phyloP scores from a whole-genome alignment of 139 green algal species.

The Tetradesmus lagerheimii region DNA sequence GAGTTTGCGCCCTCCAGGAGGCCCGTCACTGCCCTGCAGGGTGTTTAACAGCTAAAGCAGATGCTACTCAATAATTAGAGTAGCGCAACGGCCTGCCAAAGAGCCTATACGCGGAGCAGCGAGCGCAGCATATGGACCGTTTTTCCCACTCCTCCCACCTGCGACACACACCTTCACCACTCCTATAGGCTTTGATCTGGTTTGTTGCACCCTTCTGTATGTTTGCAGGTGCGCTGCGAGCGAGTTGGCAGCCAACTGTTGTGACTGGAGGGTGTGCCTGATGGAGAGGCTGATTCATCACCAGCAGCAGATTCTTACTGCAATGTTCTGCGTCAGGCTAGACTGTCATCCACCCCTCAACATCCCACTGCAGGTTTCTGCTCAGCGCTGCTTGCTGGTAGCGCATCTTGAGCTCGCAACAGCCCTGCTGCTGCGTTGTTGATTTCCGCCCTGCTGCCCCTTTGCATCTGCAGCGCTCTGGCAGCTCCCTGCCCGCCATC shows the following conservation, averaged over 20 bases:
- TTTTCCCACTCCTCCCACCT: not conserved
- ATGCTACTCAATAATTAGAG: not conserved
- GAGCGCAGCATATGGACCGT: slow-evolving; percentile 2
- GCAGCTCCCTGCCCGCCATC: slow-evolving; percentile 79
- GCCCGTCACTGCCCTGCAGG: not conserved
- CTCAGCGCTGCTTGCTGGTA: too few relatives aligned
- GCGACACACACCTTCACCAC: not conserved
- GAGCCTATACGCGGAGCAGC: not conserved
- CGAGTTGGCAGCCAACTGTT: not conserved
- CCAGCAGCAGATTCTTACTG: not conserved
- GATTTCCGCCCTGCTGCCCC: not conserved
- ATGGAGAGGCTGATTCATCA: not conserved
- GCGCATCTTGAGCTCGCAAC: too few relatives aligned
- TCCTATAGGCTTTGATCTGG: not conserved
- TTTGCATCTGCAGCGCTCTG: slow-evolving; percentile 63
- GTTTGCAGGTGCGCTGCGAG: not conserved
- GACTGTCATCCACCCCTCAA: not conserved
- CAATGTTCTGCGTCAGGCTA: not conserved
- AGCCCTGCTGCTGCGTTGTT: not conserved
- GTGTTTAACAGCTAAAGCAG: not conserved
- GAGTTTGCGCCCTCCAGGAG: not conserved
- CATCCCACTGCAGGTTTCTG: not conserved
- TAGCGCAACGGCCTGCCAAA: not conserved
- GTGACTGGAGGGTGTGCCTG: not conserved
- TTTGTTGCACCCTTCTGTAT: not conserved